Percentiles rank a stretch among this genome's conserved stretches.
Conservation (phyloP, 257 asterid genomes). For the Fraxinus quadrangulata region DNA sequence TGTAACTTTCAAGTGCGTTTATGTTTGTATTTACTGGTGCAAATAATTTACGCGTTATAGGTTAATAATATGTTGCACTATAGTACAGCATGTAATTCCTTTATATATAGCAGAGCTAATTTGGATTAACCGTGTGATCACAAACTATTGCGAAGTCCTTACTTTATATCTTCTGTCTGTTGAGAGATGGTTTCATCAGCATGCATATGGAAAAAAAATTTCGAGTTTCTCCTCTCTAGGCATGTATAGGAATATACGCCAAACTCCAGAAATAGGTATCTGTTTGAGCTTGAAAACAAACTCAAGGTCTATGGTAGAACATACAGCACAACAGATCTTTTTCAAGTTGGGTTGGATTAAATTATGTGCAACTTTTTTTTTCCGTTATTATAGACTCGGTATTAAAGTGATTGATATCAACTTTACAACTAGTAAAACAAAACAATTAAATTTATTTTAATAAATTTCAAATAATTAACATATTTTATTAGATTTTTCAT, state of each 20-base stretch:
- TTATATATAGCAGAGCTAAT: neutral
- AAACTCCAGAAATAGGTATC: neutral
- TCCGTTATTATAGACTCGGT: neutral
- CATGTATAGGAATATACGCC: neutral
- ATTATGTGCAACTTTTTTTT: neutral
- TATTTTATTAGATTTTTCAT: no score
- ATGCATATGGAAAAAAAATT: neutral
- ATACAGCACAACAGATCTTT: neutral
- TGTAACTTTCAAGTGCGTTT: neutral
- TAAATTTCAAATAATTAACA: neutral
- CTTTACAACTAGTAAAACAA: neutral
- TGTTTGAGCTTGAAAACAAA: neutral
- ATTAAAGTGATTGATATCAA: neutral
- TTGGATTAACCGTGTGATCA: neutral
- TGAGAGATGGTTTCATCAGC: neutral
- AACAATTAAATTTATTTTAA: no score
- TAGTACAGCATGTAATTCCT: neutral
- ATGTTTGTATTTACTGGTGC: neutral
- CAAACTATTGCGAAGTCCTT: neutral
- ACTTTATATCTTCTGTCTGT: neutral
- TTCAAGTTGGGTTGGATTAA: neutral
- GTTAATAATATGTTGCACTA: neutral
- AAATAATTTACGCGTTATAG: no score
- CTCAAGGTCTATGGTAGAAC: neutral
- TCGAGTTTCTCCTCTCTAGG: neutral